Evolutionary conservation across 257 asterid species (phyloP).

Genomic region (Jaltomata sinuosa): DNA sequence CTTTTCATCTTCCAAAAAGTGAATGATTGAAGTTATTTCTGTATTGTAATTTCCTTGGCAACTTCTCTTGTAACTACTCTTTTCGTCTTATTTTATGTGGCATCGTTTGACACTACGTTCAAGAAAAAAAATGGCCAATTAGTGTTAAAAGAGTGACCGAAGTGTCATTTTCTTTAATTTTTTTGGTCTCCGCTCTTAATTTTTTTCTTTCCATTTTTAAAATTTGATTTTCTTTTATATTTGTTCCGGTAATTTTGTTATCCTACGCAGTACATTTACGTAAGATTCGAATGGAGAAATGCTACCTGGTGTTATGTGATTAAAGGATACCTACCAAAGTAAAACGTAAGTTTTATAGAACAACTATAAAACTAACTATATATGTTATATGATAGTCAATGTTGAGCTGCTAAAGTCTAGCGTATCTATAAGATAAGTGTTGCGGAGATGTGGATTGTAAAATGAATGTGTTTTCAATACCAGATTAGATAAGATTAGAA

Average conservation of each 20-base stretch:
- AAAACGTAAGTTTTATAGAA: background rate
- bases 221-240: too few relatives aligned
- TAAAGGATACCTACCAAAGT: background rate
- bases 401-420: background rate
- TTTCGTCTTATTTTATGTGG: too few relatives aligned
- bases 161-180: too few relatives aligned
- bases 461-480: background rate
- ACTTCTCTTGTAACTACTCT: background rate
- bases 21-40: background rate
- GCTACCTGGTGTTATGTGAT: background rate
- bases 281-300: background rate
- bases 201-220: too few relatives aligned
- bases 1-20: background rate
- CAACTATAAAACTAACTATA: too few relatives aligned
- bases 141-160: too few relatives aligned
- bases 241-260: too few relatives aligned
- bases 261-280: too few relatives aligned
- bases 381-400: background rate
- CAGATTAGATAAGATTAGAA: background rate
- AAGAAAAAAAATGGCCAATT: too few relatives aligned
- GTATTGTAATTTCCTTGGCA: background rate
- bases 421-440: too few relatives aligned
- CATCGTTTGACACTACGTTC: too few relatives aligned
- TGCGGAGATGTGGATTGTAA: background rate
- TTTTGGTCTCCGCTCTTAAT: too few relatives aligned